Percentiles rank a stretch among this genome's conserved stretches.
phyloP scores from a whole-genome alignment of 306 rosid species.

The Quercus wislizeni region DNA sequence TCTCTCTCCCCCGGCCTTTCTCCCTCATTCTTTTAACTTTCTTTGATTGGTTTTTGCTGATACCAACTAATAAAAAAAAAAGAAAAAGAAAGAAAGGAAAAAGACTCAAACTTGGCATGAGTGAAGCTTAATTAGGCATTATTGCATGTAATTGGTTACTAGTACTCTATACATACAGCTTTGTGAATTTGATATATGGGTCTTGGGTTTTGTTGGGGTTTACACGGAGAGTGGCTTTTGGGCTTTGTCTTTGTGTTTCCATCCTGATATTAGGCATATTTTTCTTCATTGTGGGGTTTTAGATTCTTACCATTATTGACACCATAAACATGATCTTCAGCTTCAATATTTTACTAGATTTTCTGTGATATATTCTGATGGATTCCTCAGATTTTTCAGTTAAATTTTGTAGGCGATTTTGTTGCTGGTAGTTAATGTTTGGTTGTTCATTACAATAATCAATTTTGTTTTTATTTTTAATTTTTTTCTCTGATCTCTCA shows the following conservation, averaged over 20 bases:
- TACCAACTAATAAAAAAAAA: neutral
- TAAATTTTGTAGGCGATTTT: conserved; percentile 54
- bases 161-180: conserved; percentile 2
- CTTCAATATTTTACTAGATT: conserved; percentile 56
- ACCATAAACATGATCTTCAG: conserved; percentile 51
- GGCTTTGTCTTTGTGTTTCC: conserved; percentile 46
- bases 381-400: conserved; percentile 75
- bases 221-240: conserved; percentile 85
- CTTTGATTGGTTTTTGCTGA: conserved; percentile 17
- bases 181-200: conserved; percentile 29
- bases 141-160: conserved; percentile 23
- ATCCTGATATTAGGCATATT: conserved; percentile 30
- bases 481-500: conserved; percentile 21
- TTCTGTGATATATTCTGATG: conserved; percentile 59
- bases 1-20: neutral
- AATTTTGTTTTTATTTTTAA: neutral
- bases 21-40: neutral
- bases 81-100: too few relatives aligned
- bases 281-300: conserved; percentile 50
- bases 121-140: conserved; percentile 1
- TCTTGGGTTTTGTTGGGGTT: conserved; percentile 67
- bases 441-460: conserved; percentile 45
- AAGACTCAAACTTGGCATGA: conserved; percentile 19
- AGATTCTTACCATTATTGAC: conserved; percentile 25
- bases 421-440: conserved; percentile 63